Evolutionary conservation across 768 basidiomycete species (phyloP).

Genomic region (Mrakia hoshinonis): DNA sequence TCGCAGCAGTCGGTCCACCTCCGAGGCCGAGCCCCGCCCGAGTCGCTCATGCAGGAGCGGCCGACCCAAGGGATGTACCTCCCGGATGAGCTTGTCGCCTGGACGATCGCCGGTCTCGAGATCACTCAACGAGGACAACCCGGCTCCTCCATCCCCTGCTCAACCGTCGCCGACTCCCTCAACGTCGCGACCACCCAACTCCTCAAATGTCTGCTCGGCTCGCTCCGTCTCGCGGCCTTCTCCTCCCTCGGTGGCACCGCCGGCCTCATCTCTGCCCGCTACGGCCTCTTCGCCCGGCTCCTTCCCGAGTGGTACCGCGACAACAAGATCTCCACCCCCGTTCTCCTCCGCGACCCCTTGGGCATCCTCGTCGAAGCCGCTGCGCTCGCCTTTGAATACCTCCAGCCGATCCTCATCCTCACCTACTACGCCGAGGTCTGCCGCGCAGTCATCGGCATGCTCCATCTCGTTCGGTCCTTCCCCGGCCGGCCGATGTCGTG

Average conservation of each 20-base stretch:
- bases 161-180: slow-evolving; percentile 61
- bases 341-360: slow-evolving; percentile 83
- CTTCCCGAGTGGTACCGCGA: slow-evolving; percentile 87
- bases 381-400: slow-evolving; percentile 76
- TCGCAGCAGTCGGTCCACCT: slow-evolving; percentile 79
- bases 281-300: slow-evolving; percentile 64
- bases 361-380: slow-evolving; percentile 83
- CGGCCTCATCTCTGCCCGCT: slow-evolving; percentile 20
- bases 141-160: slow-evolving; percentile 36
- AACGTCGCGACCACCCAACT: slow-evolving; percentile 69
- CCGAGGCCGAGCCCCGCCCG: slow-evolving; percentile 57
- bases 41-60: slow-evolving; percentile 46
- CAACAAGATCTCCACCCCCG: slow-evolving; percentile 70
- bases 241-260: slow-evolving; percentile 12
- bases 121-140: slow-evolving; percentile 64
- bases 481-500: slow-evolving; percentile 15
- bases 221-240: slow-evolving; percentile 44
- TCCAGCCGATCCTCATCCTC: slow-evolving; percentile 78
- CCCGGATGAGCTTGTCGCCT: slow-evolving; percentile 81
- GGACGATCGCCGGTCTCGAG: slow-evolving; percentile 75
- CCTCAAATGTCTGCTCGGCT: slow-evolving; percentile 65
- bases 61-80: slow-evolving; percentile 64
- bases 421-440: slow-evolving; percentile 85
- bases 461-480: slow-evolving; percentile 52
- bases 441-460: slow-evolving; percentile 72